A percentile compares a stretch with the other conserved stretches of the same genome.
These are phyloP conservation scores for Bryoerythrophyllum caledonicum DNA, from an alignment of 225 moss, liverwort and hornwort genomes.

Conservation along the genomic window DNA sequence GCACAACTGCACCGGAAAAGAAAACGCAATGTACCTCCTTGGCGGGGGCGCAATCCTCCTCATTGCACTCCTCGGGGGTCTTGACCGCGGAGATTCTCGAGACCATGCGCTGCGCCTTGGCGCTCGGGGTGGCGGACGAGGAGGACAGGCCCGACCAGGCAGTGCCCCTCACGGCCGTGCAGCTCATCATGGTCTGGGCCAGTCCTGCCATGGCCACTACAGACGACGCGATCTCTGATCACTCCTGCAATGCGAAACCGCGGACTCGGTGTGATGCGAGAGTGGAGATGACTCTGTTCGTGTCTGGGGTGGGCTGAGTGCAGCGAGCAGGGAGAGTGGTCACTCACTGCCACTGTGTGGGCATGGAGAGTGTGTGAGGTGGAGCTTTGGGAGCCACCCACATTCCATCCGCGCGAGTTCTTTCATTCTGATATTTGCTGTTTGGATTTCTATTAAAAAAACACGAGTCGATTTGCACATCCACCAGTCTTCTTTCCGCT, in stretches of 20 bases:
- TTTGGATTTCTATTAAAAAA: too few relatives aligned
- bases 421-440: not conserved
- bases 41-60: constrained; percentile 68
- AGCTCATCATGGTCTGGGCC: constrained; percentile 48
- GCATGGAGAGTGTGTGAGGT: constrained; percentile 28
- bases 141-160: constrained; percentile 7
- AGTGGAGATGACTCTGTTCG: too few relatives aligned
- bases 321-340: not conserved
- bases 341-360: not conserved
- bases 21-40: constrained; percentile 53
- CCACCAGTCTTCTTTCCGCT: not conserved
- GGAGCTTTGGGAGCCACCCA: constrained; percentile 49
- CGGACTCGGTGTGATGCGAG: too few relatives aligned
- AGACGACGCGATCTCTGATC: not conserved
- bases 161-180: constrained; percentile 28
- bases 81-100: constrained; percentile 52
- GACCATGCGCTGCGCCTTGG: constrained; percentile 23
- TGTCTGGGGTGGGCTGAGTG: not conserved
- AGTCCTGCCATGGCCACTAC: constrained; percentile 49
- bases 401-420: constrained; percentile 35
- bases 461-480: not conserved
- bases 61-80: constrained; percentile 67
- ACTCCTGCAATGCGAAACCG: not conserved
- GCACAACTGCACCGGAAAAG: not conserved
- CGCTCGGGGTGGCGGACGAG: not conserved